Base-by-base conservation (phyloP, 2,329 filamentous ascomycete species). In the Colletotrichum orchidophilum region DNA sequence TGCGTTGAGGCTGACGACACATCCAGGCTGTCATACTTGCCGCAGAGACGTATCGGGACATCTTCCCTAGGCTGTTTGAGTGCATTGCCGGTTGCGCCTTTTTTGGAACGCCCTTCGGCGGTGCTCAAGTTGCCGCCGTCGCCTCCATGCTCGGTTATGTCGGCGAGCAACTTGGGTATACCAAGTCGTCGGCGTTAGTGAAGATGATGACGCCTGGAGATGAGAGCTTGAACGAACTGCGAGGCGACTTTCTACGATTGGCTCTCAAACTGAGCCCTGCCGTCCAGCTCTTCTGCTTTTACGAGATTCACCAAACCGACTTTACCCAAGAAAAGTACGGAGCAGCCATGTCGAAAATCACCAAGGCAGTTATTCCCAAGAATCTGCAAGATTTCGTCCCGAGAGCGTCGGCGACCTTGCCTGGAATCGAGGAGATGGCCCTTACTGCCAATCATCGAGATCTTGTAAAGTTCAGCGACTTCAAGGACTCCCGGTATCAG, bases 91-190 rank as follows among this genome's bases (percentile, higher is more conserved):
- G 79, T 0, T 79, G 80, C 11, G 77, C 80, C 13, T 81, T 83
- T 72, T 84, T 84, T 46, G 83, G 83, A 1, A 83, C 83, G 0
- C 83, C 82, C 0, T 84, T 84, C 57, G 75, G 76, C 9, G 83
- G 83, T 3, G 79, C 82, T 0, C 76, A 79, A 1, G 79, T 77
- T 7, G 82, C 83, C 2, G 79, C 80, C 0, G 75, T 75, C 2
- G 83, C 81, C 3, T 77, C 78, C 1, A 84, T 84, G 80, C 78
- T 80, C 15, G 77, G 81, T 3, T 72, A 78, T 5, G 62, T 79
- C 0, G 81, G 78, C 12, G 79, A 84, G 54, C 80, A 76, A 59
- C 57, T 80, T 1, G 79, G 79, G 3, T 52, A 75, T 9, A 77
- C 82, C 21, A 76, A 74, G 3, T 73, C 78, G 0, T 83, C 82